These are phyloP conservation scores for Arthrobotrys megalospora DNA, from an alignment of 2,329 filamentous ascomycete species.

Conservation along the genomic window DNA sequence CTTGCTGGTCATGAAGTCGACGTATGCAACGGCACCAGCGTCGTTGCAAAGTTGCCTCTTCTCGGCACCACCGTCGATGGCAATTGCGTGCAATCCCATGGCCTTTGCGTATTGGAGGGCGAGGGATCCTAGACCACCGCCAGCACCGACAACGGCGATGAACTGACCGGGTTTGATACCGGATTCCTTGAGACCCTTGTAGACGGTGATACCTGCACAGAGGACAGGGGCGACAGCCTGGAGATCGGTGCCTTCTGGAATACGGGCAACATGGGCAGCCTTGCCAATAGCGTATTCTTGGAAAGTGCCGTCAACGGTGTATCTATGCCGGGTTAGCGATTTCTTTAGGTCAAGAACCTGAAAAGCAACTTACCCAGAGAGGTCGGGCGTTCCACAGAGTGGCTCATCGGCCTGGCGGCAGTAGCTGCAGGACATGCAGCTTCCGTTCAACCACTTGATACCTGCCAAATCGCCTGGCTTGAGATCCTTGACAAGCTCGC, in stretches of 20 bases:
- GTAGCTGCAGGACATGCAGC: constrained; percentile 86
- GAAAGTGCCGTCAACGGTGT: constrained; percentile 89
- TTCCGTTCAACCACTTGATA: constrained; percentile 93
- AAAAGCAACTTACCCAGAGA: constrained; percentile 79
- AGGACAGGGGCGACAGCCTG: constrained; percentile 85
- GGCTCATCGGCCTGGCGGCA: constrained; percentile 81
- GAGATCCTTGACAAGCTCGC: constrained; percentile 82
- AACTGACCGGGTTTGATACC: constrained; percentile 80
- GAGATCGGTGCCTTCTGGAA: constrained; percentile 82
- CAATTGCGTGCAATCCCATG: constrained; percentile 86
- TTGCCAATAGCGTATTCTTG: constrained; percentile 93
- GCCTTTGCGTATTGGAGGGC: constrained; percentile 84
- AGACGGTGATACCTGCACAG: constrained; percentile 88
- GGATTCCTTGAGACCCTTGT: constrained; percentile 92
- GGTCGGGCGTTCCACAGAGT: constrained; percentile 80
- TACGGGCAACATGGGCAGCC: constrained; percentile 84
- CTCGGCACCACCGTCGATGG: constrained; percentile 86
- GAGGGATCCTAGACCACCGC: constrained; percentile 81
- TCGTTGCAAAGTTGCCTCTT: constrained; percentile 80
- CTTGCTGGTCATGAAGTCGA: constrained; percentile 84
- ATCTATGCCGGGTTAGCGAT: constrained; percentile 10
- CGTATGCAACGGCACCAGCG: constrained; percentile 80
- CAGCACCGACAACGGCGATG: constrained; percentile 88
- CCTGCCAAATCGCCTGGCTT: constrained; percentile 88
- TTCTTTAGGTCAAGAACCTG: neutral